These are phyloP conservation scores for Phaseolus lunatus DNA, from an alignment of 306 rosid genomes.

Conservation along the genomic window DNA sequence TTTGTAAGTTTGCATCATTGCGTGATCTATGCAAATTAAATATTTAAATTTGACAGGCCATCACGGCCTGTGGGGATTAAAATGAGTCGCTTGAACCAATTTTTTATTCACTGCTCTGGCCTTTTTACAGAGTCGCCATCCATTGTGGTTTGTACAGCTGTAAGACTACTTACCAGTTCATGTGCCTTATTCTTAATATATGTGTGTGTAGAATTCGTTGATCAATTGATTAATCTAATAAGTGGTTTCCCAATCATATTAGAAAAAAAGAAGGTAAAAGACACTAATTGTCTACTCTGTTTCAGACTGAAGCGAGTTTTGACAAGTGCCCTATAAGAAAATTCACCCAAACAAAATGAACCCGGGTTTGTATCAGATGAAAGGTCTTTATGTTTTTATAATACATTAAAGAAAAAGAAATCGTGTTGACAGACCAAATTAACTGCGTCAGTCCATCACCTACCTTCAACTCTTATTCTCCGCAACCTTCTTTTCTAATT, in stretches of 20 bases:
- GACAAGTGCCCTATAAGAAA: background rate
- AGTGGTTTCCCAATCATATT: background rate
- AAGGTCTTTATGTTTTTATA: background rate
- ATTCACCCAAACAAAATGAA: background rate
- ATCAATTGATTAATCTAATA: background rate
- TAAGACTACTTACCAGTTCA: slow-evolving; percentile 9
- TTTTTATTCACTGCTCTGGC: background rate
- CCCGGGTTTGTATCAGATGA: background rate
- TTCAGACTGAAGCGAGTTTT: background rate
- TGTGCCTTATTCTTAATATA: slow-evolving; percentile 6
- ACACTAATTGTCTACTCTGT: background rate
- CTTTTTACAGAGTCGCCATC: slow-evolving; percentile 14
- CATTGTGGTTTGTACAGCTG: slow-evolving; percentile 11
- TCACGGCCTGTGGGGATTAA: background rate
- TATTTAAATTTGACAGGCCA: background rate
- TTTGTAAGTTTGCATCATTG: background rate
- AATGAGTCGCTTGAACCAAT: slow-evolving; percentile 13
- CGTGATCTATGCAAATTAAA: background rate
- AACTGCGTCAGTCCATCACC: background rate
- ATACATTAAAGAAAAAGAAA: background rate
- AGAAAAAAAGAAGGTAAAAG: background rate
- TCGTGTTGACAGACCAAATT: background rate
- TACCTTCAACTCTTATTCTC: background rate
- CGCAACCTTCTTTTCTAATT: background rate
- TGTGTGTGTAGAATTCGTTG: background rate